These are phyloP conservation scores for Nepenthes mirabilis DNA, from an alignment of 148 eudicot species.

Conservation along the genomic window DNA sequence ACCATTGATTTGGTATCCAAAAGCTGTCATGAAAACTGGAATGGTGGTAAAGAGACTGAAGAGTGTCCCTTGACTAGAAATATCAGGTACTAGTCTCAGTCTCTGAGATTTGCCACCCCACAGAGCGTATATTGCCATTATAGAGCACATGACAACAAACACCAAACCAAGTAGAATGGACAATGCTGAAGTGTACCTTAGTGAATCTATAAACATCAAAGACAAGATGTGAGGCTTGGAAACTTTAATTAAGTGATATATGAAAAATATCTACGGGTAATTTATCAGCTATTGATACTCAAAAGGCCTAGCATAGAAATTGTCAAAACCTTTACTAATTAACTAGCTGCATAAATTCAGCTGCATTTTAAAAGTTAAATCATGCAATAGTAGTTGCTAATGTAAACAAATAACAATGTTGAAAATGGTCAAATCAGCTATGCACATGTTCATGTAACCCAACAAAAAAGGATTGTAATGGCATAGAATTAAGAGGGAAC, in stretches of 20 bases:
- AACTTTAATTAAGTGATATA: neutral
- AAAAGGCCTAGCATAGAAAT: no score
- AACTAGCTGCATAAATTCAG: no score
- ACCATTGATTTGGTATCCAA: constrained; percentile 97
- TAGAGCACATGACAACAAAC: constrained; percentile 60
- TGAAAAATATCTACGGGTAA: no score
- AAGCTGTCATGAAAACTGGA: constrained; percentile 89
- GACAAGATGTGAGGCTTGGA: constrained; percentile 1
- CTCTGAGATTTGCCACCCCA: constrained; percentile 44
- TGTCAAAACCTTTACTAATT: no score
- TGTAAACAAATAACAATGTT: neutral
- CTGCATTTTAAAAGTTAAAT: no score
- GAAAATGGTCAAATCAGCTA: neutral
- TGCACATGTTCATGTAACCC: neutral
- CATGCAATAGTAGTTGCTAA: no score
- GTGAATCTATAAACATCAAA: constrained; percentile 52
- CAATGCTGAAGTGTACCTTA: constrained; percentile 73
- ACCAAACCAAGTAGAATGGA: constrained; percentile 73
- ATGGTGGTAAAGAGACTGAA: constrained; percentile 83
- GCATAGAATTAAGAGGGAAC: no score
- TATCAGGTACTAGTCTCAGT: constrained; percentile 49
- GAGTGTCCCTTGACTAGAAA: constrained; percentile 40
- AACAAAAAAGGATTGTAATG: no score
- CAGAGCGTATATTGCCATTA: constrained; percentile 63
- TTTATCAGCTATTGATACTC: no score